Evolutionary conservation across 2,329 filamentous ascomycete species (phyloP).

Genomic region (Zasmidium cellare): DNA sequence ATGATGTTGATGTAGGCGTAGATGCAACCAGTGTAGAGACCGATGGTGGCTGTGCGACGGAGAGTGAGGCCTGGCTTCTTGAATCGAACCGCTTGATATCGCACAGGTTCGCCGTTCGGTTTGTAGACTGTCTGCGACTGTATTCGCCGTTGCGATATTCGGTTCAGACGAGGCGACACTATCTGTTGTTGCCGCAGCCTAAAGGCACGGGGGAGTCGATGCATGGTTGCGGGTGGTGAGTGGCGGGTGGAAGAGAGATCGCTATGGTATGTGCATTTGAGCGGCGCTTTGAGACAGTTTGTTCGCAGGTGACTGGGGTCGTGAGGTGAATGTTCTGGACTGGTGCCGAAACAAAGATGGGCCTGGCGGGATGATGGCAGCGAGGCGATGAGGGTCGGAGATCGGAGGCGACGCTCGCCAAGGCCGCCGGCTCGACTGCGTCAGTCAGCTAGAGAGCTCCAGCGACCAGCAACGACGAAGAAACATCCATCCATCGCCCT

Average conservation of each 20-base stretch:
- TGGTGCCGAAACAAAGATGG: not conserved
- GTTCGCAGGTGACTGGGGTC: not conserved
- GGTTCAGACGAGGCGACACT: constrained; percentile 8
- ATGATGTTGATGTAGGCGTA: constrained; percentile 28
- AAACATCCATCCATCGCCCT: not conserved
- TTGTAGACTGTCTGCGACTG: constrained; percentile 16
- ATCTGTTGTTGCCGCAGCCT: constrained; percentile 28
- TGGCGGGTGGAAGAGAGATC: not conserved
- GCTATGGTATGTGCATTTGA: constrained; percentile 1
- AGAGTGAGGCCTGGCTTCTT: constrained; percentile 37
- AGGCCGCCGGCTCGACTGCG: not conserved
- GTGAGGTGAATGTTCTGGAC: not conserved
- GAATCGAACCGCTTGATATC: constrained; percentile 43
- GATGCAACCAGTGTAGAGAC: constrained; percentile 23
- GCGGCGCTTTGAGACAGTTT: not conserved
- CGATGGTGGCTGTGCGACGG: constrained; percentile 24
- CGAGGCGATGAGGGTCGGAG: not conserved
- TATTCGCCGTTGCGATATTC: constrained; percentile 11
- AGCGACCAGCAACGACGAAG: not conserved
- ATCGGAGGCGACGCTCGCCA: too few species aligned
- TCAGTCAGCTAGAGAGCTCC: not conserved
- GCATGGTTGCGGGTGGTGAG: constrained; percentile 21
- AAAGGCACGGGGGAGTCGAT: constrained; percentile 30
- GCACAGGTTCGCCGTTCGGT: constrained; percentile 24
- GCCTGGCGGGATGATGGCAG: not conserved